A percentile compares a stretch with the other conserved stretches of the same genome.
Evolutionary conservation across 2,329 filamentous ascomycete species (phyloP).

Genomic region (Ophiosphaerella herpotricha): DNA sequence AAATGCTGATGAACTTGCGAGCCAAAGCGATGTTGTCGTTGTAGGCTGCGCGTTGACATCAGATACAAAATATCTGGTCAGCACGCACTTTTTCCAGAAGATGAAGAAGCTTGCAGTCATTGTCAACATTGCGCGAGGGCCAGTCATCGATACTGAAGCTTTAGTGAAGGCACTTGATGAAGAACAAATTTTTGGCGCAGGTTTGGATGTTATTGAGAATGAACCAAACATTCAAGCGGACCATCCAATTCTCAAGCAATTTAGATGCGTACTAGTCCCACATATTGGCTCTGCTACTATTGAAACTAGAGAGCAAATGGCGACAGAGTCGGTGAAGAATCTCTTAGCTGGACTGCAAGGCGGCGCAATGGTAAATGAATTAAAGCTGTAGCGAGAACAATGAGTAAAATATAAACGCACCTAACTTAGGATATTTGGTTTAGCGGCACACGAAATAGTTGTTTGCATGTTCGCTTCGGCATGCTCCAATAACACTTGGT

Average conservation of each 20-base stretch:
- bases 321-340: slow-evolving; percentile 61
- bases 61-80: slow-evolving; percentile 33
- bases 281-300: slow-evolving; percentile 63
- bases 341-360: slow-evolving; percentile 44
- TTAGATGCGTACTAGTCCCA: slow-evolving; percentile 59
- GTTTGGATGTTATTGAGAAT: slow-evolving; percentile 61
- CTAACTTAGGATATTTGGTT: background rate
- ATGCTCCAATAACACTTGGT: background rate
- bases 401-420: background rate
- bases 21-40: slow-evolving; percentile 37
- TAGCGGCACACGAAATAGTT: background rate
- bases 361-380: slow-evolving; percentile 36
- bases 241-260: slow-evolving; percentile 53
- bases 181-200: slow-evolving; percentile 57
- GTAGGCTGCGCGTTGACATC: slow-evolving; percentile 35
- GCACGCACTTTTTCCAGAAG: slow-evolving; percentile 45
- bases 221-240: slow-evolving; percentile 56
- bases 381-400: slow-evolving; percentile 40
- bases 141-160: slow-evolving; percentile 60
- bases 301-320: slow-evolving; percentile 64
- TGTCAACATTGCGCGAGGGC: slow-evolving; percentile 62
- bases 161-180: slow-evolving; percentile 57
- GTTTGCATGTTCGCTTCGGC: background rate
- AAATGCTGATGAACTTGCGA: slow-evolving; percentile 26
- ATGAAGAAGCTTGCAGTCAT: slow-evolving; percentile 60